Evolutionary conservation across 495 filamentous ascomycete species (phyloP).

Genomic region (Neurospora sp.): DNA sequence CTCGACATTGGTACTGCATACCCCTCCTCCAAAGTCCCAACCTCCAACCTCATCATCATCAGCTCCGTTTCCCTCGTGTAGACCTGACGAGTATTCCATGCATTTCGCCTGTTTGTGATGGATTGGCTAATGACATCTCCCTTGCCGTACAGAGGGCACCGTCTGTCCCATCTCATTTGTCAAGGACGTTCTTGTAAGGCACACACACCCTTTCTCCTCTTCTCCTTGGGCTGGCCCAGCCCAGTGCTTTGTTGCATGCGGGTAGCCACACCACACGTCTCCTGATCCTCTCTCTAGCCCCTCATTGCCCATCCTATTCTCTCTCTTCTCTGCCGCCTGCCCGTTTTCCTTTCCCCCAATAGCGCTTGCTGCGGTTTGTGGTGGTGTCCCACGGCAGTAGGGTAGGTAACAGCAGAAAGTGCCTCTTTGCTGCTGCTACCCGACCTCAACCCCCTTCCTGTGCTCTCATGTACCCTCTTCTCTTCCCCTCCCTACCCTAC

Average conservation of each 20-base stretch:
- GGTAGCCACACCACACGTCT: background rate
- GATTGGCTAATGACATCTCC: slow-evolving; percentile 30
- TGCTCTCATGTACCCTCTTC: background rate
- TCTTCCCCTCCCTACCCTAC: background rate
- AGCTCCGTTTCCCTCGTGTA: background rate
- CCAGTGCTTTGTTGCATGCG: background rate
- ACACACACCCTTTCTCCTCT: background rate
- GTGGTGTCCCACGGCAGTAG: background rate
- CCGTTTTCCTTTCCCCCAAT: background rate
- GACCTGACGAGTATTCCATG: slow-evolving; percentile 1
- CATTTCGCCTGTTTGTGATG: slow-evolving; percentile 15
- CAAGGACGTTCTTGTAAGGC: slow-evolving; percentile 57
- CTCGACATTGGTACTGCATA: slow-evolving; percentile 39
- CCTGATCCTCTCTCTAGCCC: background rate
- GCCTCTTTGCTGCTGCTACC: background rate
- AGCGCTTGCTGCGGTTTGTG: background rate
- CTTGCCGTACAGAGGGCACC: slow-evolving; percentile 47
- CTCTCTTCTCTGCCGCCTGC: background rate
- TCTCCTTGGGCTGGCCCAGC: background rate
- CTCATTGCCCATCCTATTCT: background rate
- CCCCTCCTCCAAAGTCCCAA: background rate
- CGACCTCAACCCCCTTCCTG: background rate
- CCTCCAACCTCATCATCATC: background rate
- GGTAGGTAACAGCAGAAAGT: background rate
- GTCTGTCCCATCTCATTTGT: slow-evolving; percentile 64